phyloP scores from a whole-genome alignment of 192 early-diverging fungal genomes.

The Coemansia sp. region DNA sequence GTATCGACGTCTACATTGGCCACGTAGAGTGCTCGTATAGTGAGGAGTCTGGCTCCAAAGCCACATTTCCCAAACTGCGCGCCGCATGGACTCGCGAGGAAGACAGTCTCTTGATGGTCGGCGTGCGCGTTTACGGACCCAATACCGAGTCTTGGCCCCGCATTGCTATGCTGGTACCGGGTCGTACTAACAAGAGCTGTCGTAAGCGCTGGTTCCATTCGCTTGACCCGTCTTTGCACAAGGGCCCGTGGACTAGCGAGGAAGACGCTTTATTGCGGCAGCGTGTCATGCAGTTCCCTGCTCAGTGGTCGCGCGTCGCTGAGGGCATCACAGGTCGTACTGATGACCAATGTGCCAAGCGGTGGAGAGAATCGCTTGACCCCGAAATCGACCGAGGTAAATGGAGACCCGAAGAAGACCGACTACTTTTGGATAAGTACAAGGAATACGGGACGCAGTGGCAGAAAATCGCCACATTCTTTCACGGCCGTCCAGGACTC shows the following conservation, averaged over 20 bases:
- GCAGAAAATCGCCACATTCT: slow-evolving; percentile 76
- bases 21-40: slow-evolving; percentile 46
- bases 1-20: slow-evolving; percentile 24
- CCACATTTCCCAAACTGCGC: slow-evolving; percentile 52
- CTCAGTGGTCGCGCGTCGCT: slow-evolving; percentile 84
- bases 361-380: slow-evolving; percentile 87
- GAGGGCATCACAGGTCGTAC: slow-evolving; percentile 77
- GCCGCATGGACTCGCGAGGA: slow-evolving; percentile 80
- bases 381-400: slow-evolving; percentile 75
- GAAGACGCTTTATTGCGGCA: slow-evolving; percentile 75
- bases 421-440: slow-evolving; percentile 62
- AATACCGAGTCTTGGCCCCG: slow-evolving; percentile 79
- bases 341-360: slow-evolving; percentile 88
- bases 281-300: slow-evolving; percentile 69
- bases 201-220: slow-evolving; percentile 84
- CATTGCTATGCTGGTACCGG: slow-evolving; percentile 75
- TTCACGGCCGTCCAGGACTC: slow-evolving; percentile 73
- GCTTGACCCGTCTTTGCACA: slow-evolving; percentile 72
- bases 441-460: slow-evolving; percentile 73
- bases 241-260: slow-evolving; percentile 80
- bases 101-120: slow-evolving; percentile 69
- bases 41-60: slow-evolving; percentile 20
- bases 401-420: slow-evolving; percentile 73
- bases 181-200: slow-evolving; percentile 81
- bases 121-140: slow-evolving; percentile 73